Percentiles rank a stretch among this genome's conserved stretches.
Evolutionary conservation across 2,329 filamentous ascomycete species (phyloP).

Genomic region (Aspergillus pseudonomiae): DNA sequence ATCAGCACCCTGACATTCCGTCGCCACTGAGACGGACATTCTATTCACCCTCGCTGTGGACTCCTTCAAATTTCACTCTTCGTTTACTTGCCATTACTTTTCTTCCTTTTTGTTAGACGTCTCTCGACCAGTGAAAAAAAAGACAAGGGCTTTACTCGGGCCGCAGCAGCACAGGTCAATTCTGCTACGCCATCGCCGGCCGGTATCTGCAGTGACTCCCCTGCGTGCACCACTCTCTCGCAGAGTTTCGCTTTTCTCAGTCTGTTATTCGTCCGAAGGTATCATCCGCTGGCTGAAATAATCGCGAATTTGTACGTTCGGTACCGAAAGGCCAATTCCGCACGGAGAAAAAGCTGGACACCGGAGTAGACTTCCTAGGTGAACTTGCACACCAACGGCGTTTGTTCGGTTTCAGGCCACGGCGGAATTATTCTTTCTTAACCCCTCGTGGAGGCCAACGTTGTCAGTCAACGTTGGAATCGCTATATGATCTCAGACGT

Average conservation of each 20-base stretch:
- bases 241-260: slow-evolving; percentile 14
- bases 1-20: slow-evolving; percentile 19
- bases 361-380: slow-evolving; percentile 8
- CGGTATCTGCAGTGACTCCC: slow-evolving; percentile 24
- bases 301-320: slow-evolving; percentile 4
- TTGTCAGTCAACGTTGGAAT: slow-evolving; percentile 36
- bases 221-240: slow-evolving; percentile 12
- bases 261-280: slow-evolving; percentile 6
- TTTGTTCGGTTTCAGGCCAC: slow-evolving; percentile 4
- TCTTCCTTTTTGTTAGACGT: not conserved
- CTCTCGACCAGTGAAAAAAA: not conserved
- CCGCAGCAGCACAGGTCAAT: slow-evolving; percentile 22
- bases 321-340: slow-evolving; percentile 2
- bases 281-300: not conserved
- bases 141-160: slow-evolving; percentile 8
- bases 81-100: slow-evolving; percentile 5
- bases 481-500: slow-evolving; percentile 46
- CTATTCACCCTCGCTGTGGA: slow-evolving; percentile 7
- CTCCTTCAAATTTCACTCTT: slow-evolving; percentile 5
- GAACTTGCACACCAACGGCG: slow-evolving; percentile 10
- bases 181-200: slow-evolving; percentile 27
- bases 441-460: slow-evolving; percentile 28
- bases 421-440: slow-evolving; percentile 9
- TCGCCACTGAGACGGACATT: slow-evolving; percentile 14
- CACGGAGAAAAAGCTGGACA: slow-evolving; percentile 6